Evolutionary conservation across 1,284 basidiomycete genomes (phyloP), one percentile per base, ranked within the genome.

Genomic region (Leccinum fuscescens): DNA sequence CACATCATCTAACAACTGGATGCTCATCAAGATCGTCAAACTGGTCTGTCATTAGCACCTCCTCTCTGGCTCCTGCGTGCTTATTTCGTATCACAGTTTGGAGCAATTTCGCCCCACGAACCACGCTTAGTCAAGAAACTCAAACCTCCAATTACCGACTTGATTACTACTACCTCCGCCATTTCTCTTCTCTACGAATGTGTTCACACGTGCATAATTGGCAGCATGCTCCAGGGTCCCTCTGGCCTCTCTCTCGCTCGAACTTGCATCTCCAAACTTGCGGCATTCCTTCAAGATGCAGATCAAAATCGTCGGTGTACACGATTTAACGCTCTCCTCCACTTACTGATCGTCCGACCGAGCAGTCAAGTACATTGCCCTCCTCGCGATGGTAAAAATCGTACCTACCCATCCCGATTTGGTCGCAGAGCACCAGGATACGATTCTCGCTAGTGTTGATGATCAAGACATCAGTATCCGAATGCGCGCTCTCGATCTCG

Each of bases 1-100:
- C 0, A 94, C 89, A 1, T 94, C 93, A 31, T 92, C 90, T 29
- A 99, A 99, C 76, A 99, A 99, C 72, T 99, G 97, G 97, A 96
- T 98, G 92, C 81, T 99, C 60, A 99, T 99, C 78, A 99, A 99
- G 79, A 91, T 98, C 54, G 90, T 99, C 74, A 99, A 99, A 77
- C 78, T 97, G 70, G 94, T 94, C 72, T 71, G 85, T 33, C 55
- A 4, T 15, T 31, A 33, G 39, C 31, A 5, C 1, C 33, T 42
- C 17, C 2, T 9, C 3, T 17, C 6, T 1, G 4, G 9, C 4
- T 24, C 15, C 44, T 24, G 53, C 54, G 51, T 39, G 29, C 61
- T 70, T 22, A 67, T 17, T 3, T 59, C 20, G 51, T 55, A 24
- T 57, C 42, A 35, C 57, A 97, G 95, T 97, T 98, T 77, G 94